A percentile compares a stretch with the other conserved stretches of the same genome.
Evolutionary conservation across 73 alveolate genomes (phyloP).

Genomic region (Urostyla sp.): DNA sequence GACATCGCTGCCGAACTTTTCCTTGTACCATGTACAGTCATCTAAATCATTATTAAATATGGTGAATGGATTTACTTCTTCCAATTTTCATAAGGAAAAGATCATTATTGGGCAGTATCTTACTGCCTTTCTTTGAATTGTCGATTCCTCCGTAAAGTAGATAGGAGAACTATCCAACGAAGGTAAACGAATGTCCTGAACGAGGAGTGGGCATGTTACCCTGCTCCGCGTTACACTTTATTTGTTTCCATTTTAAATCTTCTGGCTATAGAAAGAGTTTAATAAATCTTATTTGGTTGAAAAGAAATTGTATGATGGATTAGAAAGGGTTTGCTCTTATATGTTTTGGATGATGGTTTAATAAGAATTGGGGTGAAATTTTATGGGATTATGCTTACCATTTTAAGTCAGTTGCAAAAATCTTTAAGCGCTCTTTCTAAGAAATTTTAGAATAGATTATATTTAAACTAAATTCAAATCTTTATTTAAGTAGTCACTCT

Average conservation of each 20-base stretch:
- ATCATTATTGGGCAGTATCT: slow-evolving; percentile 74
- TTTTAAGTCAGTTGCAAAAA: too few species aligned
- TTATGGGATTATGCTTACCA: too few species aligned
- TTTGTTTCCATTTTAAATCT: slow-evolving; percentile 86
- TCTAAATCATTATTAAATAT: slow-evolving; percentile 40
- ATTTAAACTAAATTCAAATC: too few species aligned
- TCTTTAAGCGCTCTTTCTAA: too few species aligned
- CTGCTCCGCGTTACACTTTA: slow-evolving; percentile 68
- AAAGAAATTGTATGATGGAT: too few species aligned
- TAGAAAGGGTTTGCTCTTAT: too few species aligned
- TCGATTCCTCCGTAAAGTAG: slow-evolving; percentile 92
- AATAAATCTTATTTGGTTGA: too few species aligned
- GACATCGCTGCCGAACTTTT: slow-evolving; percentile 68
- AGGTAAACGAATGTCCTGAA: slow-evolving; percentile 88
- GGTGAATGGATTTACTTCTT: slow-evolving; percentile 71
- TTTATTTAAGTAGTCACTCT: too few species aligned
- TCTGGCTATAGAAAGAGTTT: slow-evolving; percentile 82
- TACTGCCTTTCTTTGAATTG: slow-evolving; percentile 70
- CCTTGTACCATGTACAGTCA: slow-evolving; percentile 75
- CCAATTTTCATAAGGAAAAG: slow-evolving; percentile 63
- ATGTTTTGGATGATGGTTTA: too few species aligned
- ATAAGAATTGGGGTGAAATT: too few species aligned
- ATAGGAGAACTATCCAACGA: slow-evolving; percentile 75
- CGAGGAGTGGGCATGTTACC: slow-evolving; percentile 89
- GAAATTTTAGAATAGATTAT: too few species aligned